Base-by-base conservation (phyloP, 2,329 filamentous ascomycete species). In the Gnomoniopsis smithogilvyi region DNA sequence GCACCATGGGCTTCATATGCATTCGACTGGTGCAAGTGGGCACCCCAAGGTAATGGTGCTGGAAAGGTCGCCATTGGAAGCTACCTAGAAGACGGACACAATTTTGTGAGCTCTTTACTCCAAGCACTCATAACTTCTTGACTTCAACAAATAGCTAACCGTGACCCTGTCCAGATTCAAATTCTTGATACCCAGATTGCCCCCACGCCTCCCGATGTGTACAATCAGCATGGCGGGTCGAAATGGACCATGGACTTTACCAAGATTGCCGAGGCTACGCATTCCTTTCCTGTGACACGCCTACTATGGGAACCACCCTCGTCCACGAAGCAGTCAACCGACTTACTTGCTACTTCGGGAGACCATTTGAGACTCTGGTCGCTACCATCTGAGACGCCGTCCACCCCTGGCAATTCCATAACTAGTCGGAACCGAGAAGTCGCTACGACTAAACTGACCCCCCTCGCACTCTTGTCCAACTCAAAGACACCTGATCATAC, bases 11-110 rank as follows among this genome's bases (percentile, higher is more conserved):
- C 92, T 15, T 88, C 96, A 57, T 99, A 98, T 73, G 94, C 95
- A 14, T 94, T 96, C 68, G 95, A 99, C 76, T 99, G 95, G 95
- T 99, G 95, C 79, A 99, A 99, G 75, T 99, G 95, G 94, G 86
- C 90, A 17, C 87, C 94, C 2, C 86, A 92, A 68, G 87, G 76
- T 67, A 87, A 87, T 65, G 88, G 91, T 63, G 92, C 91, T 3
- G 95, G 95, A 43, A 98, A 98, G 75, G 84, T 99, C 67, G 95
- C 95, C 14, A 82, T 99, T 43, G 95, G 94, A 61, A 99, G 95
- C 77, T 98, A 98, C 72, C 78, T 98, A 54, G 95, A 99, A 76
- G 95, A 99, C 74, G 94, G 93, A 6, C 95, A 99, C 77, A 99
- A 99, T 72, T 99, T 96, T 79, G 92, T 96, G 79, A 68, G 84